phyloP scores from a whole-genome alignment of 139 green algal species.

The Chlamydomonas incerta region DNA sequence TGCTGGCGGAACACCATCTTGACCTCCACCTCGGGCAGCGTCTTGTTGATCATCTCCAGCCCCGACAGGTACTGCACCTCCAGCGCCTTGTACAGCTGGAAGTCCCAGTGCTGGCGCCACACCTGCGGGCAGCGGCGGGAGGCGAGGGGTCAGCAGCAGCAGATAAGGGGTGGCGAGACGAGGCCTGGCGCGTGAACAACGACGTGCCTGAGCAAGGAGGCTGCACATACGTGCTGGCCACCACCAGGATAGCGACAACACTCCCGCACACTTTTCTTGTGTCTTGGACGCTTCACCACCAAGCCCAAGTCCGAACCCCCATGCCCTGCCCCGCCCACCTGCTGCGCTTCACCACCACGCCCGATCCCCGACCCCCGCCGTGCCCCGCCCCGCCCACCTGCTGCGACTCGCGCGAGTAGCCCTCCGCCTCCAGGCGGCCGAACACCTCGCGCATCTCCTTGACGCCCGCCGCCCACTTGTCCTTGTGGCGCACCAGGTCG shows the following conservation, averaged over 20 bases:
- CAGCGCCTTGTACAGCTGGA: slow-evolving; percentile 85
- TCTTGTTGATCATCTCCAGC: slow-evolving; percentile 78
- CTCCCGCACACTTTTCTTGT: too few species aligned
- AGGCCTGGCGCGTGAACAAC: too few species aligned
- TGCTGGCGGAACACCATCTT: slow-evolving; percentile 77
- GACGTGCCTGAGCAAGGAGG: too few species aligned
- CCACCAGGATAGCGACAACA: too few species aligned
- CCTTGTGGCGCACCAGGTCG: slow-evolving; percentile 80
- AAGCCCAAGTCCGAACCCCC: too few species aligned
- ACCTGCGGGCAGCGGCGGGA: slow-evolving; percentile 48
- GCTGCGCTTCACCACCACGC: neutral
- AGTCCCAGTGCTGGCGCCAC: slow-evolving; percentile 89
- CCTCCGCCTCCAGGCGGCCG: slow-evolving; percentile 70
- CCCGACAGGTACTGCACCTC: slow-evolving; percentile 80
- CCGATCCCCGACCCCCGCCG: too few species aligned
- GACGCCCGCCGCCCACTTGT: slow-evolving; percentile 74
- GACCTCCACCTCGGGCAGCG: slow-evolving; percentile 67
- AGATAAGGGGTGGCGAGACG: too few species aligned
- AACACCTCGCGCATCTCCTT: slow-evolving; percentile 83
- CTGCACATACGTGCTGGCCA: too few species aligned
- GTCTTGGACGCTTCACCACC: too few species aligned
- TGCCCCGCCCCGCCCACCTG: slow-evolving; percentile 8
- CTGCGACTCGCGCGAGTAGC: slow-evolving; percentile 70
- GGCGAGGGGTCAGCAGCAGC: too few species aligned
- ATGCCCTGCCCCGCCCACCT: too few species aligned